Evolutionary conservation across 2,329 filamentous ascomycete genomes (phyloP), one percentile per base, ranked within the genome.

Genomic region (Penicillium italicum): DNA sequence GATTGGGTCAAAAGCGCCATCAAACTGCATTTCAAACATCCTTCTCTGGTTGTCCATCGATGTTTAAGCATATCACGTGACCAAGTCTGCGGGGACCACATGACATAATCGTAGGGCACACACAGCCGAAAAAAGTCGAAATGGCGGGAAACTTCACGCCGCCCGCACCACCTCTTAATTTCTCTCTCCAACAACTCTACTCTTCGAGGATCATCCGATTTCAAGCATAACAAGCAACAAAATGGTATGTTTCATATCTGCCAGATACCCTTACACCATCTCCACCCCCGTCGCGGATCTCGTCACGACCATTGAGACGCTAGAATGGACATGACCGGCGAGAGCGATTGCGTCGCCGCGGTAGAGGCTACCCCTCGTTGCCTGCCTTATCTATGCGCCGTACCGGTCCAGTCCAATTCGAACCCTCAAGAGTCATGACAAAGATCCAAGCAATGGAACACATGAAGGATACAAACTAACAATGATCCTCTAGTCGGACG

Each of bases 401-500:
- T 10, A 36, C 30, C 31, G 8, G 20, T 14, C 20, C 18, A 42
- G 18, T 18, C 28, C 26, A 50, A 49, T n/a, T 33, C 22, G 12
- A 41, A 38, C 20, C 12, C 40, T 55, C 40, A 28, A 36, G 41
- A 30, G 24, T 24, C 18, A 33, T 3, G 34, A 48, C 14, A 34
- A 31, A 8, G 12, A 38, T 12, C 18, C 30, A 50, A 36, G 12
- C 28, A 33, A 34, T 14, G 14, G 3, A 41, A 37, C 4, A 3
- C 10, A 26, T 18, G 3, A n/a, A 28, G 31, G 4, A 36, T 14
- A 33, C 45, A n/a, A 33, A 16, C 51, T 51, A 50, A 51, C 28
- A 16, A 6, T 1, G 20, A 34, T 33, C 9, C 34, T 34, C 28
- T 45, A 97, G 94, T 97, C 93, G 91, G 93, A 97, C 91, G 93